Base-by-base conservation (phyloP, 108 stramenopile genomes). In the Ochromonas danica region DNA sequence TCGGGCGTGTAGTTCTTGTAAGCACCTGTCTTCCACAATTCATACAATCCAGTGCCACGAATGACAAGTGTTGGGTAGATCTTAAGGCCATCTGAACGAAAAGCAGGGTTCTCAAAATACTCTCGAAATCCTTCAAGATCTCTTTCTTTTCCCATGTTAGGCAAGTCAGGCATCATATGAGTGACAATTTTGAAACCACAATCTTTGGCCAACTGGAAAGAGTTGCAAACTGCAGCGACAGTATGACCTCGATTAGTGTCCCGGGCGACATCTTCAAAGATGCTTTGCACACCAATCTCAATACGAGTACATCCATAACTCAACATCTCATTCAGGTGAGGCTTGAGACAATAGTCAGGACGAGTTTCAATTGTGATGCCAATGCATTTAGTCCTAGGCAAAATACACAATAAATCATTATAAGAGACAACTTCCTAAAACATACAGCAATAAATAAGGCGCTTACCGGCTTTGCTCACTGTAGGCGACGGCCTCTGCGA, bases 291-390 rank as follows among this genome's bases (percentile, higher is more conserved):
- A 0, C 98, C 98, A 81, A 99, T 96, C 82, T 99, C 95, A 80
- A 99, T 92, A 1, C 98, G 84, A 28, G 98, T 99, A 83, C 98
- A 99, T 41, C 98, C 98, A 82, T 97, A 99, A 67, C 87, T 84
- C 60, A 95, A 80, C 93, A 99, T 94, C 79, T 93, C 91, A 62
- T 91, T 91, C 67, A 98, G 81, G 85, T 97, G 94, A 0, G 94
- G 94, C 74, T 92, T 92, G 2, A 94, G 82, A 85, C 94, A 95
- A 82, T 94, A 96, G 3, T 62, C 77, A 27, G 61, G 78, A 22
- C 78, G 10, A 2, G 78, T 78, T 45, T 78, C 72, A 41, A 75
- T 75, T 10, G 72, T 75, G 35, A 75, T 75, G 38, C 72, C 72
- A 75, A 75, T 75, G 35, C 72, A 75, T 33, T 60, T 45, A 31